Evolutionary conservation across 495 filamentous ascomycete genomes (phyloP), one percentile per base, ranked within the genome.

Genomic region (Xanthoparmelia taractica): DNA sequence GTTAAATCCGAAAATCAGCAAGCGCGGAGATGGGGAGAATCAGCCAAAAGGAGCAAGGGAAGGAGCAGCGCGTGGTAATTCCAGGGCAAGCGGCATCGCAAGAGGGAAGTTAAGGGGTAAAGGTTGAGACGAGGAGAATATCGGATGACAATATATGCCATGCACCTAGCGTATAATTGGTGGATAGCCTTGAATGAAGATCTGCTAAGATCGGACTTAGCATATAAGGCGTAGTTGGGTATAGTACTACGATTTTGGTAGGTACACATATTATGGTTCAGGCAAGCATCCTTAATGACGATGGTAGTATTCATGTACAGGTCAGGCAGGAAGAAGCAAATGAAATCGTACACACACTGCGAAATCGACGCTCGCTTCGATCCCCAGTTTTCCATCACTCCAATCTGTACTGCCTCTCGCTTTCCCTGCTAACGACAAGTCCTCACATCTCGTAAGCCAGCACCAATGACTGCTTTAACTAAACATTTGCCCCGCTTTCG

Each of bases 51-150:
- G 69, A 45, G 76, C 66, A n/a, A 74, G 75, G 36, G 69, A 58
- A 60, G 76, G 70, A 66, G 72, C 43, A 68, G 74, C 56, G 65
- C 68, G 73, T 70, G 63, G 74, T 71, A 63, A 70, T 64, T 64
- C 69, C 45, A 68, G 75, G 36, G 70, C 68, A 31, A 82, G 81
- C 68, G 79, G 81, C 40, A 75, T 59, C 77, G 80, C 65, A 66
- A 74, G 54, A 75, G 75, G 47, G 70, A 80, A 68, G 77, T 77
- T 47, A 18, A 66, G 67, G 38, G 65, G 67, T 47, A 34, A 59
- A 37, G 52, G 65, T 59, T 71, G 60, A 68, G 54, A 27, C 15
- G 45, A 48, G 25, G 45, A 48, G 17, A 11, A 13, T 29, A 4
- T 4, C 27, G 48, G 31, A 52, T 52, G 4, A 52, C 15, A 25